Conservation (phyloP, 1,284 basidiomycete genomes). For the Ustilago tritici region DNA sequence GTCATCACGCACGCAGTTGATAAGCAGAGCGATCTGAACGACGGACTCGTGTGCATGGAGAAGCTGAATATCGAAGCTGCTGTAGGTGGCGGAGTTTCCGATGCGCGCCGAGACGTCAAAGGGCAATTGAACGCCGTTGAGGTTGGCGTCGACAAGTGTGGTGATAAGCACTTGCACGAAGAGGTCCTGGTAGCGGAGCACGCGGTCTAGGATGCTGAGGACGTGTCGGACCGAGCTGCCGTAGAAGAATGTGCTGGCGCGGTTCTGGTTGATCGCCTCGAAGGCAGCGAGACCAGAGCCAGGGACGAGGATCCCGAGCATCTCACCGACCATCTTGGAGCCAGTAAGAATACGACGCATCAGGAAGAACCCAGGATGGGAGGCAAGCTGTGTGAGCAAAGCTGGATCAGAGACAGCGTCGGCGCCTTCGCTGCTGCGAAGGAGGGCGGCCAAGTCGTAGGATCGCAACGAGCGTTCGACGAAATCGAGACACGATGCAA, state of each 20-base stretch:
- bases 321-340: conserved; percentile 77
- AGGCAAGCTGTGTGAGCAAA: conserved; percentile 67
- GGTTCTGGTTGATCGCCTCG: conserved; percentile 75
- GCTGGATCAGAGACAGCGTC: conserved; percentile 60
- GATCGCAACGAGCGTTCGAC: conserved; percentile 84
- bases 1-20: conserved; percentile 80
- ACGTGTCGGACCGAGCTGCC: conserved; percentile 81
- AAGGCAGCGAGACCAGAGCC: conserved; percentile 61
- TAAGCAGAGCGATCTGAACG: conserved; percentile 85
- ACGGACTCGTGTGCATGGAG: conserved; percentile 81
- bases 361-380: conserved; percentile 88
- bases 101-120: conserved; percentile 53
- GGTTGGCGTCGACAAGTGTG: conserved; percentile 75
- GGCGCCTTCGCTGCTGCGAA: conserved; percentile 35
- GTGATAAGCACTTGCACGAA: conserved; percentile 91
- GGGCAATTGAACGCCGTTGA: conserved; percentile 38
- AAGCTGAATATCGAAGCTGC: conserved; percentile 78
- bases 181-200: conserved; percentile 85
- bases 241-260: conserved; percentile 78
- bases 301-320: conserved; percentile 78
- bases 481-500: conserved; percentile 85
- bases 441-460: conserved; percentile 77
- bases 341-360: conserved; percentile 83
- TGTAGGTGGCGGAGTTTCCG: conserved; percentile 73
- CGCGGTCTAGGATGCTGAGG: conserved; percentile 83